Conservation (phyloP, 768 basidiomycete species). For the Aureoboletus auriporus region DNA sequence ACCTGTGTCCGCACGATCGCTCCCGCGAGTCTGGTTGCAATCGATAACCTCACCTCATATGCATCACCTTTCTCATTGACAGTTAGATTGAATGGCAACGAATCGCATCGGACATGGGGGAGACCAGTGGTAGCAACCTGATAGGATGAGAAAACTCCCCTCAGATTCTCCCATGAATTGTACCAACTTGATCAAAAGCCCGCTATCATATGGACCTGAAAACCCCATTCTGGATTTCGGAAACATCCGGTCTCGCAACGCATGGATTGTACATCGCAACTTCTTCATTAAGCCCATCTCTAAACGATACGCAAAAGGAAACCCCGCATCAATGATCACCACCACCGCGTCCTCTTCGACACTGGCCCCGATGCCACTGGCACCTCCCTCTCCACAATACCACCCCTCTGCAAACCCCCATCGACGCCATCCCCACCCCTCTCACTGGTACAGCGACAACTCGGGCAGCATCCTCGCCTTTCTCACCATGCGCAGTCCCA, state of each 20-base stretch:
- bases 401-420: slow-evolving; percentile 51
- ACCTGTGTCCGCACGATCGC: too few relatives aligned
- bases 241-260: slow-evolving; percentile 81
- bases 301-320: slow-evolving; percentile 59
- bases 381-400: slow-evolving; percentile 72
- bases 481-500: slow-evolving; percentile 40
- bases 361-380: slow-evolving; percentile 79
- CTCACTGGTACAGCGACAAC: slow-evolving; percentile 78
- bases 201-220: slow-evolving; percentile 35
- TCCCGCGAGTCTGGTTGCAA: slow-evolving; percentile 21
- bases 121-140: not conserved
- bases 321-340: slow-evolving; percentile 38
- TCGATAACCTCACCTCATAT: slow-evolving; percentile 39
- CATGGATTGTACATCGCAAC: slow-evolving; percentile 57
- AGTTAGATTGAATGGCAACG: slow-evolving; percentile 75
- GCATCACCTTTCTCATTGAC: slow-evolving; percentile 71
- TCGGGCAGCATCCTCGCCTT: slow-evolving; percentile 71
- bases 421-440: slow-evolving; percentile 56
- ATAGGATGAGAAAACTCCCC: slow-evolving; percentile 76
- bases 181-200: slow-evolving; percentile 54
- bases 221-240: slow-evolving; percentile 67
- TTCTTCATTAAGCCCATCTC: not conserved
- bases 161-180: slow-evolving; percentile 75
- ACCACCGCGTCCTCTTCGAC: slow-evolving; percentile 70
- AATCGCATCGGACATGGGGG: not conserved